Conservation (phyloP, 352 stramenopile genomes). For the Pythium brachiatum region DNA sequence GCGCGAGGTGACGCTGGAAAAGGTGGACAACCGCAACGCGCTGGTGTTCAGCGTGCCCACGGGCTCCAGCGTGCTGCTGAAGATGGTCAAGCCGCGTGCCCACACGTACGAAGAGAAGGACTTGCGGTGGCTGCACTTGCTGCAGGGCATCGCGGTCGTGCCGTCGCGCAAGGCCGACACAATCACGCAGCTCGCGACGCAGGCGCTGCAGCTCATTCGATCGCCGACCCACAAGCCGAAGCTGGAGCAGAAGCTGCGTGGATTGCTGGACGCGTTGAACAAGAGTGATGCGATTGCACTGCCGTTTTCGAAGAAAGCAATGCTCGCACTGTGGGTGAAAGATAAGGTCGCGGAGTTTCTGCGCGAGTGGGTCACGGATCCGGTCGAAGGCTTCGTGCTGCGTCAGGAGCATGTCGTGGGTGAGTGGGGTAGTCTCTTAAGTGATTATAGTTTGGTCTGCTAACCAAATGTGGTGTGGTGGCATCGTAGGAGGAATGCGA, state of each 20-base stretch:
- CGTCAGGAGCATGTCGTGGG: conserved; percentile 70
- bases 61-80: conserved; percentile 57
- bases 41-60: conserved; percentile 49
- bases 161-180: conserved; percentile 59
- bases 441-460: not conserved
- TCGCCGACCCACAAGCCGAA: conserved; percentile 29
- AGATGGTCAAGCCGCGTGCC: conserved; percentile 36
- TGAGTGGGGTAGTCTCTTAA: conserved; percentile 13
- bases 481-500: conserved; percentile 23
- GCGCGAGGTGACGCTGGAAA: conserved; percentile 46
- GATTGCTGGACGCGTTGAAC: conserved; percentile 29
- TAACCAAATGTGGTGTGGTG: not conserved
- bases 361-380: conserved; percentile 66
- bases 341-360: conserved; percentile 66
- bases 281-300: conserved; percentile 14
- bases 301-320: conserved; percentile 30
- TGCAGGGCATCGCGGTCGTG: conserved; percentile 57
- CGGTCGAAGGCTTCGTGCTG: conserved; percentile 63
- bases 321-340: conserved; percentile 64
- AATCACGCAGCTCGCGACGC: conserved; percentile 39
- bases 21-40: conserved; percentile 53
- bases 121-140: conserved; percentile 63
- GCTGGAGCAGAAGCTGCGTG: conserved; percentile 30
- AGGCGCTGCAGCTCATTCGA: conserved; percentile 51
- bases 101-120: conserved; percentile 67